These are phyloP conservation scores for Huntiella savannae DNA, from an alignment of 2,329 filamentous ascomycete genomes.

Conservation along the genomic window DNA sequence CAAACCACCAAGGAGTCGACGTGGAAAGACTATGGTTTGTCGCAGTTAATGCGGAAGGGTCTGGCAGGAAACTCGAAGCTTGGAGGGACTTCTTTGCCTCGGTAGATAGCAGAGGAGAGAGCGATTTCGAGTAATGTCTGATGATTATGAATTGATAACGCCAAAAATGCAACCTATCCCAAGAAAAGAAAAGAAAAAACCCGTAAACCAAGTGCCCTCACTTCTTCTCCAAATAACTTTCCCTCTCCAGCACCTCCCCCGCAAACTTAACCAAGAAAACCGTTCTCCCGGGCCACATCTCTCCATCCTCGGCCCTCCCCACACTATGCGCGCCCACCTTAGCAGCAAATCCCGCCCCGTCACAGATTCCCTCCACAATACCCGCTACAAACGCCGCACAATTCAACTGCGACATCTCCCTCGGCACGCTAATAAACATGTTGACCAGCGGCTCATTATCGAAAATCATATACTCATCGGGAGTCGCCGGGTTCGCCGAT, in stretches of 20 bases:
- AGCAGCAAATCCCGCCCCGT: conserved; percentile 76
- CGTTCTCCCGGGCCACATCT: conserved; percentile 92
- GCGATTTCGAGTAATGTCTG: too few species aligned
- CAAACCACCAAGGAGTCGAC: conserved; percentile 50
- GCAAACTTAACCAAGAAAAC: conserved; percentile 91
- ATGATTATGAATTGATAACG: too few species aligned
- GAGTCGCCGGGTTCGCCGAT: conserved; percentile 58
- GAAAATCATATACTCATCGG: conserved; percentile 96
- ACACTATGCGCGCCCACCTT: conserved; percentile 78
- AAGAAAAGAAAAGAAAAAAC: conserved; percentile 1
- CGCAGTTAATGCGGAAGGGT: conserved; percentile 47
- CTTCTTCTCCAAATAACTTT: conserved; percentile 55
- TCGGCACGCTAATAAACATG: conserved; percentile 77
- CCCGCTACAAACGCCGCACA: conserved; percentile 92
- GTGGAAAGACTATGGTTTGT: conserved; percentile 65
- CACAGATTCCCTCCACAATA: conserved; percentile 87
- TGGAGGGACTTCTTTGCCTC: conserved; percentile 13
- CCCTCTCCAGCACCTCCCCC: conserved; percentile 76
- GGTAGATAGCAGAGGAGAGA: conserved; percentile 10
- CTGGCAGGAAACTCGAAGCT: conserved; percentile 20
- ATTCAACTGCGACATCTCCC: conserved; percentile 91
- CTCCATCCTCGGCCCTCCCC: conserved; percentile 35
- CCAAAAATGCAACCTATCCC: too few species aligned
- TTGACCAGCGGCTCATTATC: conserved; percentile 97
- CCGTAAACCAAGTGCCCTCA: conserved; percentile 13